These are phyloP conservation scores for Cryptococcus sp. DNA, from an alignment of 1,284 basidiomycete genomes.

Conservation along the genomic window DNA sequence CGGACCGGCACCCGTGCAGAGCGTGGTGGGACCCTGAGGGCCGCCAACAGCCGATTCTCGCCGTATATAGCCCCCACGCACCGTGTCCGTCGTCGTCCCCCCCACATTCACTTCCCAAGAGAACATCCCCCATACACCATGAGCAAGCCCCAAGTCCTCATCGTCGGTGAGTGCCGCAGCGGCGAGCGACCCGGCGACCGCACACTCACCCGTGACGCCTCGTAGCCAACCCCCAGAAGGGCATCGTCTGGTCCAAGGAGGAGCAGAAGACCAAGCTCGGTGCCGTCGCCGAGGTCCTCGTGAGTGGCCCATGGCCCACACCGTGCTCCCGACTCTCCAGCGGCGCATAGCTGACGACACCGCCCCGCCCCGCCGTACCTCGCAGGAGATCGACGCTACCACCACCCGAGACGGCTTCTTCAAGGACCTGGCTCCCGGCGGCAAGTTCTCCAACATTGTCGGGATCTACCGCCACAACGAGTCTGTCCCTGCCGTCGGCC, in stretches of 20 bases:
- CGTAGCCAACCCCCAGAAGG: conserved; percentile 37
- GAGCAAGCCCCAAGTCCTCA: conserved; percentile 48
- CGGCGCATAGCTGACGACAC: neutral
- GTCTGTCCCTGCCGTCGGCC: conserved; percentile 56
- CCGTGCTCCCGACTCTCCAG: neutral
- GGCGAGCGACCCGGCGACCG: too few species aligned
- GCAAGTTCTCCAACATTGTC: conserved; percentile 69
- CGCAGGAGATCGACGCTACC: conserved; percentile 62
- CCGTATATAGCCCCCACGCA: too few species aligned
- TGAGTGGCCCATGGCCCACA: conserved; percentile 49
- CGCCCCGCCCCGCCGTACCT: neutral
- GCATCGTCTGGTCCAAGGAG: conserved; percentile 73
- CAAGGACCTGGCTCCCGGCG: conserved; percentile 55
- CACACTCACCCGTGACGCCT: neutral
- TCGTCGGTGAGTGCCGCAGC: conserved; percentile 41
- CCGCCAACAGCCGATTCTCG: too few species aligned
- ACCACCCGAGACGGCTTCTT: conserved; percentile 66
- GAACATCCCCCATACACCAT: conserved; percentile 12
- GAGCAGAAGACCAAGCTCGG: conserved; percentile 66
- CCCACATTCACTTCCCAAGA: too few species aligned
- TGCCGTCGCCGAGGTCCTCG: conserved; percentile 68
- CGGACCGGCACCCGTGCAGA: too few species aligned
- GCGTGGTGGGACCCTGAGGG: too few species aligned
- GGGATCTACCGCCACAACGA: conserved; percentile 69
- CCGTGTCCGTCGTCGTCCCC: too few species aligned